Base-by-base conservation (phyloP, 1,284 basidiomycete genomes). In the Erythrobasidium hasegawianum region DNA sequence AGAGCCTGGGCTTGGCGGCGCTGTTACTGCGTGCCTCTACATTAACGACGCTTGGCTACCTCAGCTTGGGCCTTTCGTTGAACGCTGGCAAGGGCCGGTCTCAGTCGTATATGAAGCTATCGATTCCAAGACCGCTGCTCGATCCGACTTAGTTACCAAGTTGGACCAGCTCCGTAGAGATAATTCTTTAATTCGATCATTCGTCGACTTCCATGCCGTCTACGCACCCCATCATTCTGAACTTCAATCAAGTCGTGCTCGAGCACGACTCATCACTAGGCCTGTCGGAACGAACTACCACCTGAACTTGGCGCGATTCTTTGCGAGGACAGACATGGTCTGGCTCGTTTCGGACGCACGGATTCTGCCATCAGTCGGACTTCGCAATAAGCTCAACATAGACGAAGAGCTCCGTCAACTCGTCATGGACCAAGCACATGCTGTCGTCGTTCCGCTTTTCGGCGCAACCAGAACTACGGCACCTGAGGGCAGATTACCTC, bases 281-380 rank as follows among this genome's bases (percentile, higher is more conserved):
- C 75, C 75, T 9, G 40, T 72, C 27, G 75, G 72, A 22, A 71
- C 59, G 20, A 75, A 75, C 59, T 72, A 70, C 45, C 75, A 76
- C 27, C 69, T 75, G 62, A 75, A 76, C 68, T 67, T 76, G 38
- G 74, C 73, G 29, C 68, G 75, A 16, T 76, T 76, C 70, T 75
- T 76, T 33, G 71, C 74, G 11, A 69, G 67, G 38, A 75, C 75
- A 22, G 73, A 75, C 41, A 49, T 74, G 53, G 70, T 75, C 59
- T 75, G 73, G 69, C 65, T 75, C 38, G 71, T 72, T 1, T 72
- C 70, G 2, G 75, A 76, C 47, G 72, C 75, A 0, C 68, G 74
- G 10, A 33, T 74, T 13, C 56, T 70, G 3, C 75, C 75, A 24
- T 69, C 70, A 1, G 38, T 57, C 20, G 71, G 69, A 0, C 66